Conservation (phyloP, 352 stramenopile species). For the Phytopythium ostracodes region DNA sequence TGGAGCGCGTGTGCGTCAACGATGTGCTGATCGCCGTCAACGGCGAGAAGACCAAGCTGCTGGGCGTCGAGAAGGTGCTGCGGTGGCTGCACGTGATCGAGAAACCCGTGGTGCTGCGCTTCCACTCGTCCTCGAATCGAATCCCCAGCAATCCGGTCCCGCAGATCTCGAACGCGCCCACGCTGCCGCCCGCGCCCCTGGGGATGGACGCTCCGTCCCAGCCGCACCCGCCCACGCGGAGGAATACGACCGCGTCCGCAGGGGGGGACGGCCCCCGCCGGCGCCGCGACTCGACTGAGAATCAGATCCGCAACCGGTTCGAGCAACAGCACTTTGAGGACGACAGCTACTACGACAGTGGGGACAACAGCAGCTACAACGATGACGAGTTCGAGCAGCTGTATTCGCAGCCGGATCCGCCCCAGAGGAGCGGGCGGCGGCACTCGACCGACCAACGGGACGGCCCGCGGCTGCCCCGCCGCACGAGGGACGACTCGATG, state of each 20-base stretch:
- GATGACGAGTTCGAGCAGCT: conserved; percentile 14
- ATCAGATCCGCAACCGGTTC: neutral
- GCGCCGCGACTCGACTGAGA: neutral
- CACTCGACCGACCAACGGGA: conserved; percentile 12
- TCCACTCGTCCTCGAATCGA: conserved; percentile 74
- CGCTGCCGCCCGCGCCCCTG: conserved; percentile 16
- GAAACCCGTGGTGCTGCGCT: conserved; percentile 70
- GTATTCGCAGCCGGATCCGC: conserved; percentile 16
- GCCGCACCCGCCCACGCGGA: conserved; percentile 19
- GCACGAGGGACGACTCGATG: conserved; percentile 11
- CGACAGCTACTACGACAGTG: conserved; percentile 10
- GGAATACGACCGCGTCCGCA: conserved; percentile 17
- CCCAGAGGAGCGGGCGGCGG: conserved; percentile 17
- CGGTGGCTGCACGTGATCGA: conserved; percentile 73
- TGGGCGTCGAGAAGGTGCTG: conserved; percentile 74
- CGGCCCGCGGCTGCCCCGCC: conserved; percentile 4
- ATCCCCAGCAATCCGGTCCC: conserved; percentile 30
- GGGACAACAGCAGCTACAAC: conserved; percentile 8
- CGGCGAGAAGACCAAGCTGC: conserved; percentile 66
- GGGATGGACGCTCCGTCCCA: conserved; percentile 16
- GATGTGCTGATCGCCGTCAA: conserved; percentile 82
- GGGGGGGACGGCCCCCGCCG: conserved; percentile 20
- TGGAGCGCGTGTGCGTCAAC: conserved; percentile 75
- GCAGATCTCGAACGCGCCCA: conserved; percentile 15
- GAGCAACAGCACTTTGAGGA: conserved; percentile 8